phyloP scores from a whole-genome alignment of 2,329 filamentous ascomycete genomes.

The Phialophora expanda region DNA sequence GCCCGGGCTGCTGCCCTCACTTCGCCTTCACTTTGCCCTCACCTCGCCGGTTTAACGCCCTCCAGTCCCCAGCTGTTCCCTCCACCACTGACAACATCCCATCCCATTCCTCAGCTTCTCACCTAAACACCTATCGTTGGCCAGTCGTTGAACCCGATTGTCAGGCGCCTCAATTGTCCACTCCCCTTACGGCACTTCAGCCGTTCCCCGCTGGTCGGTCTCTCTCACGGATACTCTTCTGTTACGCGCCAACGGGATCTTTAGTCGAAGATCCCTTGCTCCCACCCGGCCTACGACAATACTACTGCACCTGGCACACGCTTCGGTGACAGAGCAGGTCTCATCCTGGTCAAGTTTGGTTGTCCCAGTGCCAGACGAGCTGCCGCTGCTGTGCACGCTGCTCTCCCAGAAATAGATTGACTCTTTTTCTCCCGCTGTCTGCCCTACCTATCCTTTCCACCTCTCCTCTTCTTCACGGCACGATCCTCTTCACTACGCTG shows the following conservation, averaged over 20 bases:
- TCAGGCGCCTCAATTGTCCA: slow-evolving; percentile 30
- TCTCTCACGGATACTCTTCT: slow-evolving; percentile 24
- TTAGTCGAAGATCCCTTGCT: slow-evolving; percentile 28
- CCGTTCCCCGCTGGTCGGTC: slow-evolving; percentile 28
- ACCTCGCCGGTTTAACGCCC: slow-evolving; percentile 33
- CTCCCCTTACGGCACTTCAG: slow-evolving; percentile 24
- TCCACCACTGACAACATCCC: slow-evolving; percentile 23
- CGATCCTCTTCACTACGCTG: slow-evolving; percentile 31
- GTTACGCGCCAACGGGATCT: slow-evolving; percentile 36
- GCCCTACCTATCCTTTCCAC: slow-evolving; percentile 13
- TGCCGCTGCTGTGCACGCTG: slow-evolving; percentile 26
- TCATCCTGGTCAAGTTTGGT: slow-evolving; percentile 36
- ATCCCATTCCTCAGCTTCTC: slow-evolving; percentile 18
- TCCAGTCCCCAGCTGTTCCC: slow-evolving; percentile 9
- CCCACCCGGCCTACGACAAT: slow-evolving; percentile 17
- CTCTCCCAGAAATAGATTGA: slow-evolving; percentile 38
- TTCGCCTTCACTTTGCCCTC: background rate
- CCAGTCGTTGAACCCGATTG: slow-evolving; percentile 20
- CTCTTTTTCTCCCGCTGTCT: slow-evolving; percentile 26
- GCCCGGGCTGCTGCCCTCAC: background rate
- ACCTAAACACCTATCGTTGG: slow-evolving; percentile 18
- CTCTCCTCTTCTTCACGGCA: slow-evolving; percentile 30
- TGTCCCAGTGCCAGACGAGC: slow-evolving; percentile 21
- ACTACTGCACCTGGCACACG: slow-evolving; percentile 32
- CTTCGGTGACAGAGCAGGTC: slow-evolving; percentile 36